Conservation (phyloP, 106 monocot species). For the Dendrobium huoshanense region DNA sequence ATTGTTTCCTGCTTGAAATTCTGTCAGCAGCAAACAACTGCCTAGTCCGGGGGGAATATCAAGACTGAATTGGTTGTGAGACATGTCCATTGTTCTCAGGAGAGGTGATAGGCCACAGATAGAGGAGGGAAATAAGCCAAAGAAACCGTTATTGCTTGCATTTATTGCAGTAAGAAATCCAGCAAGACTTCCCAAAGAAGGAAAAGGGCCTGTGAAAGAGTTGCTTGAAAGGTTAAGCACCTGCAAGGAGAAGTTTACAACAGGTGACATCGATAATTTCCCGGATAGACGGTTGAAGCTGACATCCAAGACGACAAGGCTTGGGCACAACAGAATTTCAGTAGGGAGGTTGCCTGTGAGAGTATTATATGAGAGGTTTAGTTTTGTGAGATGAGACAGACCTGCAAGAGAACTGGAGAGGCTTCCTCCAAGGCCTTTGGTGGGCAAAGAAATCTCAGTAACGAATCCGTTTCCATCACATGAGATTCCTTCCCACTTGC, state of each 20-base stretch:
- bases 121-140: neutral
- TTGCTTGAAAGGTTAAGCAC: constrained; percentile 10
- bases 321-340: neutral
- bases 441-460: neutral
- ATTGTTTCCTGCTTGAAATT: constrained; percentile 5
- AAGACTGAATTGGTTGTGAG: neutral
- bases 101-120: neutral
- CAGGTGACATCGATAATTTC: neutral
- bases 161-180: neutral
- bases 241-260: neutral
- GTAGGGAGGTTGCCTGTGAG: neutral
- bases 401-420: neutral
- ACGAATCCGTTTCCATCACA: neutral
- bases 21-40: neutral
- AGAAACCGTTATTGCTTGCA: constrained; percentile 7
- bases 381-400: neutral
- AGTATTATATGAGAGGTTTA: neutral
- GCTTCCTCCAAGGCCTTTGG: constrained; percentile 1
- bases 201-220: constrained; percentile 5
- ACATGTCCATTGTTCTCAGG: neutral
- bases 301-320: constrained; percentile 7
- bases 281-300: constrained; percentile 3
- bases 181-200: constrained; percentile 5
- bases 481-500: constrained; percentile 6
- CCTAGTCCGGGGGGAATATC: neutral